Percentiles rank a stretch among this genome's conserved stretches.
These are phyloP conservation scores for Penstemon newberryi DNA, from an alignment of 257 asterid genomes.

Conservation along the genomic window DNA sequence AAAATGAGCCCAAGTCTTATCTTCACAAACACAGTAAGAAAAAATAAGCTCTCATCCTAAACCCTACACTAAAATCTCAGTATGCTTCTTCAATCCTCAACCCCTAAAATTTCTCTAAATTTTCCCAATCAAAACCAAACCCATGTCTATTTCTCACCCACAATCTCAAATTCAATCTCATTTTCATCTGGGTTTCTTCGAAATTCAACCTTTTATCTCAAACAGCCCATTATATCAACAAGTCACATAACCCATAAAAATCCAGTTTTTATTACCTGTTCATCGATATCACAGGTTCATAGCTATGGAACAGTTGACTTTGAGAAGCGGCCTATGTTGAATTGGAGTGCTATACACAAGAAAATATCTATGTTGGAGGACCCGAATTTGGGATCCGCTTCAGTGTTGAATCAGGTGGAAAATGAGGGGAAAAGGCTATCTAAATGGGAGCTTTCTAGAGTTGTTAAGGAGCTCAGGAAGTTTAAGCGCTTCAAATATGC, in stretches of 20 bases:
- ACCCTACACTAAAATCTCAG: conserved; percentile 35
- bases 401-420: conserved; percentile 76
- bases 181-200: conserved; percentile 51
- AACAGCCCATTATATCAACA: conserved; percentile 35
- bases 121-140: conserved; percentile 16
- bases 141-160: conserved; percentile 31
- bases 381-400: conserved; percentile 47
- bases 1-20: conserved; percentile 6
- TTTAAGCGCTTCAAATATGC: conserved; percentile 69
- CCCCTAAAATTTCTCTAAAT: no score
- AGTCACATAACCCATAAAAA: conserved; percentile 32
- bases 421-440: conserved; percentile 59
- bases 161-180: conserved; percentile 41
- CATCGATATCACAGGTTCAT: conserved; percentile 54
- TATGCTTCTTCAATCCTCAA: conserved; percentile 39
- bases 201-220: conserved; percentile 34
- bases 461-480: conserved; percentile 85
- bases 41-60: conserved; percentile 25
- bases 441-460: conserved; percentile 74
- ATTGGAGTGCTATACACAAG: conserved; percentile 68
- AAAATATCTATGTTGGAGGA: conserved; percentile 51
- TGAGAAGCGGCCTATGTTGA: conserved; percentile 57
- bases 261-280: conserved; percentile 41
- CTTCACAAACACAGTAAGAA: conserved; percentile 14
- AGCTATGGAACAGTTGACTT: conserved; percentile 63